Evolutionary conservation across 2,329 filamentous ascomycete species (phyloP).

Genomic region (Trichoderma brevicompactum): DNA sequence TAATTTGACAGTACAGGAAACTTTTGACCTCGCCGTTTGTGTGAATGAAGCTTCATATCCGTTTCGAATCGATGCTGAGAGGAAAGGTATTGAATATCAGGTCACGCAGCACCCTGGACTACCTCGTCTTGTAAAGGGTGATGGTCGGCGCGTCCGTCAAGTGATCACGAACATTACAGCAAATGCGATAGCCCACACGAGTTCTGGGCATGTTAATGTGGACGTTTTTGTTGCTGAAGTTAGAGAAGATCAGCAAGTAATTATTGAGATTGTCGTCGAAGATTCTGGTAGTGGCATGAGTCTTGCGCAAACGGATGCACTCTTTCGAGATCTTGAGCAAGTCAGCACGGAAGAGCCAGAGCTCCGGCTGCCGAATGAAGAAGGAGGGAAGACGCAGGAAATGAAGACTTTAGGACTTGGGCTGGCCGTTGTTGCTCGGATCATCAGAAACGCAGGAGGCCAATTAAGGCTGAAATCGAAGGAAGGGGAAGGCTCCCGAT

Average conservation of each 20-base stretch:
- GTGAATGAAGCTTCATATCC: slow-evolving; percentile 77
- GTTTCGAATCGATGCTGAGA: slow-evolving; percentile 72
- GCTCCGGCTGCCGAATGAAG: slow-evolving; percentile 31
- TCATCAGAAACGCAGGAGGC: slow-evolving; percentile 87
- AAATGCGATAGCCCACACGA: slow-evolving; percentile 82
- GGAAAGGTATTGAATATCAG: slow-evolving; percentile 74
- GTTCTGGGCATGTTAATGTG: slow-evolving; percentile 67
- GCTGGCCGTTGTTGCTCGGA: slow-evolving; percentile 84
- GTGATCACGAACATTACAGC: slow-evolving; percentile 81
- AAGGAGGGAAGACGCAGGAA: slow-evolving; percentile 39
- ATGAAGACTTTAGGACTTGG: slow-evolving; percentile 72
- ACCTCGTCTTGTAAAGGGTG: slow-evolving; percentile 73
- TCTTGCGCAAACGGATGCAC: slow-evolving; percentile 59
- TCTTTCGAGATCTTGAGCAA: slow-evolving; percentile 64
- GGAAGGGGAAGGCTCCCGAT: slow-evolving; percentile 78
- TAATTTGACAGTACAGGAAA: slow-evolving; percentile 76
- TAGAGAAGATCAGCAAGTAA: slow-evolving; percentile 57
- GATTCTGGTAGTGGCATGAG: slow-evolving; percentile 79
- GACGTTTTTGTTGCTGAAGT: slow-evolving; percentile 68
- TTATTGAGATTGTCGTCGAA: slow-evolving; percentile 73
- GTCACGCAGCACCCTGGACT: slow-evolving; percentile 70
- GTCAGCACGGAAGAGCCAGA: slow-evolving; percentile 54
- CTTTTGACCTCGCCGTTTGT: slow-evolving; percentile 72
- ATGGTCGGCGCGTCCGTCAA: slow-evolving; percentile 79
- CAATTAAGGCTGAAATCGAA: slow-evolving; percentile 85